These are phyloP conservation scores for Cornus suecica DNA, from an alignment of 148 eudicot species.

Conservation along the genomic window DNA sequence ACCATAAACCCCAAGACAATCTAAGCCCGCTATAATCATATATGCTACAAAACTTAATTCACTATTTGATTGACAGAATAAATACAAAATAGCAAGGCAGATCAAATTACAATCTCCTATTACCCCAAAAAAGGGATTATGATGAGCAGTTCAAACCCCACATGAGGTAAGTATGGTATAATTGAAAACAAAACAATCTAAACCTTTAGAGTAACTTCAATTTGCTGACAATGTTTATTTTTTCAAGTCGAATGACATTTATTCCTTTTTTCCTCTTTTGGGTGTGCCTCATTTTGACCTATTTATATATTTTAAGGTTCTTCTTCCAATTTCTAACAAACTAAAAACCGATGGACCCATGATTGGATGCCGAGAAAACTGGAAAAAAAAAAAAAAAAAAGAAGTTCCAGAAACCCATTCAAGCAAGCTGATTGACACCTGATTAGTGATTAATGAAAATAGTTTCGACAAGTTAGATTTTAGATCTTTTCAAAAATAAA, in stretches of 20 bases:
- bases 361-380: background rate
- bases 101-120: background rate
- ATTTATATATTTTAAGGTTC: too few relatives aligned
- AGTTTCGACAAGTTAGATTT: background rate
- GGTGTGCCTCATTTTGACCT: background rate
- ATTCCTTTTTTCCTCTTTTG: too few relatives aligned
- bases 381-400: background rate
- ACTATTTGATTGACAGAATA: background rate
- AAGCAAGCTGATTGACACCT: too few relatives aligned
- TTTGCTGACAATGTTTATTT: too few relatives aligned
- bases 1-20: background rate
- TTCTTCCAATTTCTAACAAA: background rate
- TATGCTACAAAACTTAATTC: background rate
- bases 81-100: background rate
- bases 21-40: background rate
- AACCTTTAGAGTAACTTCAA: too few relatives aligned
- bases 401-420: too few relatives aligned
- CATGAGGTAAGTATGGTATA: background rate
- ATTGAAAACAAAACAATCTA: background rate
- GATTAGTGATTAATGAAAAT: too few relatives aligned
- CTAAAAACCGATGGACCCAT: background rate
- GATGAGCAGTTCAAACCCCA: background rate
- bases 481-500: too few relatives aligned
- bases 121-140: background rate
- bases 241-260: too few relatives aligned